phyloP scores from a whole-genome alignment of 306 rosid species.

The Corylus americana region DNA sequence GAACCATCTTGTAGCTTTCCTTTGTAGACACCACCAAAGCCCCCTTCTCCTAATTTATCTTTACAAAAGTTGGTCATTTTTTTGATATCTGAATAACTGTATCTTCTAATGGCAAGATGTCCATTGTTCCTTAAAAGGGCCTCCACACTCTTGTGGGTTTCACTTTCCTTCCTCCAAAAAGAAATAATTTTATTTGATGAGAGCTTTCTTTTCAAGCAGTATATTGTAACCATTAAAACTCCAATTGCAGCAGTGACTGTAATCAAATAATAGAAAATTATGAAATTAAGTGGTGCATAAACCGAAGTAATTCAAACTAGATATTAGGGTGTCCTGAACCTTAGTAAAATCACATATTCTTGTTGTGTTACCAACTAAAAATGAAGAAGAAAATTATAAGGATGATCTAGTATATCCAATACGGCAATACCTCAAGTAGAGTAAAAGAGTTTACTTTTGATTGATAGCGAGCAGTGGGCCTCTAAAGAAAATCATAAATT shows the following conservation, averaged over 20 bases:
- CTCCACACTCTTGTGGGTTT: background rate
- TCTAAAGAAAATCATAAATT: too few relatives aligned
- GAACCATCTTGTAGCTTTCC: background rate
- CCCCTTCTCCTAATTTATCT: background rate
- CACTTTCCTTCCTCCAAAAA: background rate
- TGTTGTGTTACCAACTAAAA: too few relatives aligned
- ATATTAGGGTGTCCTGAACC: too few relatives aligned
- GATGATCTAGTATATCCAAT: too few relatives aligned
- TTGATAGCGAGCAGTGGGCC: too few relatives aligned
- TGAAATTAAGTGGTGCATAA: background rate
- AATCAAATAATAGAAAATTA: background rate
- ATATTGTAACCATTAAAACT: background rate
- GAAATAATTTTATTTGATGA: background rate
- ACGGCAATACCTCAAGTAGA: too few relatives aligned
- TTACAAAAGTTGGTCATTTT: background rate
- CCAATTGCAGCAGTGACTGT: background rate
- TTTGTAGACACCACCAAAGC: background rate
- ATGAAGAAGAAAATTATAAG: too few relatives aligned
- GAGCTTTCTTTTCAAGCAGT: background rate
- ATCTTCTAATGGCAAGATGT: background rate
- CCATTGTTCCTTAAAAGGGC: background rate
- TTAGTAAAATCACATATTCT: too few relatives aligned
- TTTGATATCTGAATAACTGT: background rate
- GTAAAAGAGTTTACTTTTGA: too few relatives aligned
- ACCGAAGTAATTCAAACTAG: background rate